Percentiles rank a stretch among this genome's conserved stretches.
Conservation (phyloP, 2,329 filamentous ascomycete genomes). For the Beauveria asiatica region DNA sequence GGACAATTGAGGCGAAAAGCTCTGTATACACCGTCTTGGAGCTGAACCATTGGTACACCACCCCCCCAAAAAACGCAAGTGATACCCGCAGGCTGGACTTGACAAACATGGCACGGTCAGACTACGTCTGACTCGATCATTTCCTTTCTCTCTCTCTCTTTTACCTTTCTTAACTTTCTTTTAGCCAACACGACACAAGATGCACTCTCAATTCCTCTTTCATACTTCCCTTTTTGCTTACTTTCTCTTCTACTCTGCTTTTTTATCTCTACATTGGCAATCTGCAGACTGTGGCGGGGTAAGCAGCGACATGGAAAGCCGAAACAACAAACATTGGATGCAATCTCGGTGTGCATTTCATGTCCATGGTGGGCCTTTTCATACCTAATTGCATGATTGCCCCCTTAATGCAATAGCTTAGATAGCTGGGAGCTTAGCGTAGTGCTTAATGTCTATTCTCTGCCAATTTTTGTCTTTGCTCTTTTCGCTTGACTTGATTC, state of each 20-base stretch:
- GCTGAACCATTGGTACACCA: not conserved
- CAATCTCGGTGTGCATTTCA: not conserved
- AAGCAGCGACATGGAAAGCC: not conserved
- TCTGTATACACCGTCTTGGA: not conserved
- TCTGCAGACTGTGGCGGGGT: not conserved
- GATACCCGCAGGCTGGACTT: not conserved
- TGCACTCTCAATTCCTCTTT: not conserved
- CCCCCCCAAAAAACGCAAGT: not conserved
- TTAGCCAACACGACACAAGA: not conserved
- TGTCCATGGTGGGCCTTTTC: not conserved
- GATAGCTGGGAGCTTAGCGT: slow-evolving; percentile 6
- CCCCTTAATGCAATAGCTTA: slow-evolving; percentile 1
- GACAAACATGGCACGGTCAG: not conserved
- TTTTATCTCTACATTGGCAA: slow-evolving; percentile 4
- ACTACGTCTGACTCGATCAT: not conserved
- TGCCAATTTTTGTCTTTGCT: not conserved
- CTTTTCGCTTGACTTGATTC: no score
- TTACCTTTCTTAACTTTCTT: not conserved
- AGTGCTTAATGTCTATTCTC: slow-evolving; percentile 10
- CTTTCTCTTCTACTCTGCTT: not conserved
- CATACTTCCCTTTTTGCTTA: not conserved
- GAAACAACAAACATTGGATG: not conserved
- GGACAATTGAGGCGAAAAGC: not conserved
- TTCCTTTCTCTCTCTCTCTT: not conserved
- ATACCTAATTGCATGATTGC: not conserved